Base-by-base conservation (phyloP, 331 rosid species). In the Saraca asoca region DNA sequence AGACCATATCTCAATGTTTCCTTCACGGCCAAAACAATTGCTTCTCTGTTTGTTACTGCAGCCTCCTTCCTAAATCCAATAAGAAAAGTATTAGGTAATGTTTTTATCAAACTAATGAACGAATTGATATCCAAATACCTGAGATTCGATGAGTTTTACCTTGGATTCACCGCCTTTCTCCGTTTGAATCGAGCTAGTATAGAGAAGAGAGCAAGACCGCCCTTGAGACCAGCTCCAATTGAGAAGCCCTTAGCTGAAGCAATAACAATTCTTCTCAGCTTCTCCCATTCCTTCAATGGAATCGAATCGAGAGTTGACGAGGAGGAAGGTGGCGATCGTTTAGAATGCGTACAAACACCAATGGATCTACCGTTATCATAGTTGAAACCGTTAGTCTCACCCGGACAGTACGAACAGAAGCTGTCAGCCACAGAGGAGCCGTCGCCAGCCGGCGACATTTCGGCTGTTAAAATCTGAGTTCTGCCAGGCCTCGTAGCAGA, bases 1-100 rank as follows among this genome's bases (percentile, higher is more conserved):
- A 94, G 65, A 12, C 99, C 97, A 58, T 94, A 90, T 79, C 99
- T 89, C 88, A 90, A 41, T 0, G 99, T 88, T 72, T 90, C 99
- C 86, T 88, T 90, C 76, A 83, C 29, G 31, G 97, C 88, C 59
- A 74, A 55, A 33, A 85, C 68, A 75, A 85, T 80, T 6, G 94
- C 95, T 69, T 88, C 92, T 0, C 69, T 75, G 50, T 94, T 88
- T 18, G 95, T 78, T 14, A 77, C 54, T 56, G 31, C 86, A 59
- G 82, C 75, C 74, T 82, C 78, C 76, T 65, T 86, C 84, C 99
- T 86, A 73, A 37, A 70, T 51, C 44, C 37, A 10, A 2, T 7
- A 52, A 60, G 15, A 50, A 11, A 62, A 60, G 0, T 6, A 66
- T 14, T 29, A 24, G 12, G 13, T n/a, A 24, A 5, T 48, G 38